phyloP scores from a whole-genome alignment of 1,139 yeast genomes.

The Pichia sp. region DNA sequence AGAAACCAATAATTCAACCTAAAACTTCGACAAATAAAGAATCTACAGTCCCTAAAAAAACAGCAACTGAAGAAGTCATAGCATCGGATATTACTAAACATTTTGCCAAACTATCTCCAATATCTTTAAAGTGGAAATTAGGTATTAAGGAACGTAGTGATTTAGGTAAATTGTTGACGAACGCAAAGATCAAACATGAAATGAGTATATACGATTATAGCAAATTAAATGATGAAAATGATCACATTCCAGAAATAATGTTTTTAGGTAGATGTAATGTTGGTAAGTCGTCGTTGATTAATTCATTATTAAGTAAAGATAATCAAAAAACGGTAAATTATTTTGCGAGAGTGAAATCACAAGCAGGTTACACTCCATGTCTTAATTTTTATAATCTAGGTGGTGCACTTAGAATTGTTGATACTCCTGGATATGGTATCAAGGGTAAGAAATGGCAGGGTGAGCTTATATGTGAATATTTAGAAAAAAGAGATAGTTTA shows the following conservation, averaged over 20 bases:
- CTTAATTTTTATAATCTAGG: slow-evolving; percentile 68
- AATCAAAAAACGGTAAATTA: slow-evolving; percentile 14
- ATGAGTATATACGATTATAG: neutral
- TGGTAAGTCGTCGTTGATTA: slow-evolving; percentile 75
- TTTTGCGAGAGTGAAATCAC: slow-evolving; percentile 28
- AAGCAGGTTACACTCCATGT: slow-evolving; percentile 73
- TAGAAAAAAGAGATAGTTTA: slow-evolving; percentile 46
- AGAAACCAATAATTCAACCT: neutral
- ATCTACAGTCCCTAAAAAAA: neutral
- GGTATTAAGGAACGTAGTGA: neutral
- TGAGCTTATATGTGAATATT: slow-evolving; percentile 53
- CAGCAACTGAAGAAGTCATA: neutral
- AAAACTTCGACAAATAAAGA: neutral
- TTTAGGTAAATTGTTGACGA: neutral
- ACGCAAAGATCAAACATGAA: neutral
- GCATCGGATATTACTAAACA: neutral
- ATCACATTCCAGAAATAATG: slow-evolving; percentile 55
- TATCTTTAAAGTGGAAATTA: slow-evolving; percentile 34
- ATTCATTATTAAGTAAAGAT: slow-evolving; percentile 40
- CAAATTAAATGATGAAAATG: neutral
- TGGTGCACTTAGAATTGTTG: slow-evolving; percentile 57
- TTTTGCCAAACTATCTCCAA: neutral
- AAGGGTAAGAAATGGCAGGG: slow-evolving; percentile 64
- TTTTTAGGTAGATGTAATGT: slow-evolving; percentile 77
- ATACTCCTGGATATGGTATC: slow-evolving; percentile 83